Evolutionary conservation across 1,284 basidiomycete genomes (phyloP).

Genomic region (Pseudozyma thailandica): DNA sequence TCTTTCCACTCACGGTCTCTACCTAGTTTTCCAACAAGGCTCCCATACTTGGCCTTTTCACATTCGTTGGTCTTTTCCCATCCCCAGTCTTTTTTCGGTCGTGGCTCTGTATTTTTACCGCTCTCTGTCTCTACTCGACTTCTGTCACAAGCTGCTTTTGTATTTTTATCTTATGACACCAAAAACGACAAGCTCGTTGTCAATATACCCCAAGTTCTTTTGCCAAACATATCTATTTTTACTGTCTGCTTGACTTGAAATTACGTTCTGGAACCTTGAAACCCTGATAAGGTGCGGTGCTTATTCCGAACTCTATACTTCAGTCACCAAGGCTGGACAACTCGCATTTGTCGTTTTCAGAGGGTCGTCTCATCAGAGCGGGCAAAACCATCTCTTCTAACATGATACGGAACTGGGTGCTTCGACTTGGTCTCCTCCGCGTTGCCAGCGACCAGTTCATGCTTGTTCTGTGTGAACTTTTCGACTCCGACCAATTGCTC

Average conservation of each 20-base stretch:
- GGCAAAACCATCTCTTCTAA: no score
- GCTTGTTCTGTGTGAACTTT: no score
- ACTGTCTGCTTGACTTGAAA: neutral
- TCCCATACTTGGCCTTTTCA: constrained; percentile 6
- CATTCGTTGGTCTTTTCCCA: constrained; percentile 13
- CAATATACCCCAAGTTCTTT: constrained; percentile 38
- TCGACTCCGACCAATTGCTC: no score
- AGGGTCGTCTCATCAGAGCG: no score
- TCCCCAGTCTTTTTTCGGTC: neutral
- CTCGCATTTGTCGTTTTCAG: no score
- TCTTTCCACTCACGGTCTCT: constrained; percentile 25
- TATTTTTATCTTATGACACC: constrained; percentile 29
- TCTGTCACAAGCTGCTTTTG: constrained; percentile 5
- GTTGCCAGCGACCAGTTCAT: no score
- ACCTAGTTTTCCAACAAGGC: constrained; percentile 7
- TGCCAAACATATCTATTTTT: constrained; percentile 4
- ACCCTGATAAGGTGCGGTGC: no score
- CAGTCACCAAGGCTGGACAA: no score
- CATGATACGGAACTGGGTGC: no score
- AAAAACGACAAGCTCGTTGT: constrained; percentile 35
- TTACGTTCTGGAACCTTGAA: neutral
- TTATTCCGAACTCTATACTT: no score
- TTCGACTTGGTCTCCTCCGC: no score
- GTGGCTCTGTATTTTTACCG: constrained; percentile 12
- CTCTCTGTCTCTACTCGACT: constrained; percentile 24